These are phyloP conservation scores for Peniophora sp. DNA, from an alignment of 1,284 basidiomycete species.

Conservation along the genomic window DNA sequence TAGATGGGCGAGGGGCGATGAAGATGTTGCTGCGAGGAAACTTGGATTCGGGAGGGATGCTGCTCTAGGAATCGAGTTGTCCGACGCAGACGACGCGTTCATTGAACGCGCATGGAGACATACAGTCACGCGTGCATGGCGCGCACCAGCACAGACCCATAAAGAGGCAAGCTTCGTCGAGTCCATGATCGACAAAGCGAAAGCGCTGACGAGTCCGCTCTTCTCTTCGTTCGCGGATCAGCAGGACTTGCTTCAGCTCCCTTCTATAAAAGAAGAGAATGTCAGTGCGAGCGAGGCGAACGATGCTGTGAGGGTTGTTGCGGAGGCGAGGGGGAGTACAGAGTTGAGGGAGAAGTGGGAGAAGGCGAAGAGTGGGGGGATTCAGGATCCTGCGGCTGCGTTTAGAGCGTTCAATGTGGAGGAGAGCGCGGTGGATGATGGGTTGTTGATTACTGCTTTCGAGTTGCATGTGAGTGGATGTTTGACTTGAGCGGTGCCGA, in stretches of 20 bases:
- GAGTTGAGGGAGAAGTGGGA: conserved; percentile 44
- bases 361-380: conserved; percentile 36
- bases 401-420: conserved; percentile 65
- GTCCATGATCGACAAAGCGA: too few relatives aligned
- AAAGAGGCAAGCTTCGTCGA: too few relatives aligned
- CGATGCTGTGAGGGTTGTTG: conserved; percentile 58
- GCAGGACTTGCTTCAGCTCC: background rate
- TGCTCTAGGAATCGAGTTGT: conserved; percentile 53
- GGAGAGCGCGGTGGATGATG: conserved; percentile 55
- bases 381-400: conserved; percentile 67
- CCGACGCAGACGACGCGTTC: conserved; percentile 61
- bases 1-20: conserved; percentile 52
- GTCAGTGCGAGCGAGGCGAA: conserved; percentile 34
- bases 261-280: too few relatives aligned
- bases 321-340: conserved; percentile 48
- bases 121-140: conserved; percentile 53
- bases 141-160: too few relatives aligned
- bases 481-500: conserved; percentile 5
- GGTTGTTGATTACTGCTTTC: conserved; percentile 68
- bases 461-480: conserved; percentile 55
- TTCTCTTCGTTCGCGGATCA: background rate
- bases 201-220: too few relatives aligned
- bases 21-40: conserved; percentile 31
- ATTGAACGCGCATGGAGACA: conserved; percentile 62
- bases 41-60: conserved; percentile 65